phyloP scores from a whole-genome alignment of 345 rosid genomes.

The Hypericum perforatum region DNA sequence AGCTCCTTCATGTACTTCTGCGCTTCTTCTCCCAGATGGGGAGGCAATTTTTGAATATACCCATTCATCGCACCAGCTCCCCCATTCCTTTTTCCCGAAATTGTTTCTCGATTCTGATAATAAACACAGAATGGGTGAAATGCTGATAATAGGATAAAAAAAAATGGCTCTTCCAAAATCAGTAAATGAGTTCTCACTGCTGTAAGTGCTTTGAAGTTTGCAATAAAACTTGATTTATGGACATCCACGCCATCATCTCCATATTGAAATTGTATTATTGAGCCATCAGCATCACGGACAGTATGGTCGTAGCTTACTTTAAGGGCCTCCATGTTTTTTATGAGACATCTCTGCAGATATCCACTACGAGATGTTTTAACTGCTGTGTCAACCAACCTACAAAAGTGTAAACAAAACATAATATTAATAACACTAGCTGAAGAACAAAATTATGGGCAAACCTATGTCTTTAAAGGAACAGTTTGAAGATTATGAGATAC shows the following conservation, averaged over 20 bases:
- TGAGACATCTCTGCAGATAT: constrained; percentile 91
- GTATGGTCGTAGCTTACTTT: constrained; percentile 84
- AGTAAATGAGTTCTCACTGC: constrained; percentile 34
- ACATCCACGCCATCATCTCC: constrained; percentile 99
- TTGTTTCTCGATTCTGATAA: constrained; percentile 67
- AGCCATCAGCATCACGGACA: constrained; percentile 95
- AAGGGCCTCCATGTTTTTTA: constrained; percentile 90
- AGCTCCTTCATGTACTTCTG: constrained; percentile 41
- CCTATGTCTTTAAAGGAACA: no score
- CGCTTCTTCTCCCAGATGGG: constrained; percentile 52
- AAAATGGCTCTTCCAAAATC: constrained; percentile 9
- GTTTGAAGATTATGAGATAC: no score
- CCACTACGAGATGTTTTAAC: constrained; percentile 99
- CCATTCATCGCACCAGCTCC: constrained; percentile 34
- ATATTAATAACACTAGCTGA: no score
- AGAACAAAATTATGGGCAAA: no score
- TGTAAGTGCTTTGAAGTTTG: constrained; percentile 61
- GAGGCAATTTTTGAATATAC: constrained; percentile 49
- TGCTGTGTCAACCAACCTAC: constrained; percentile 93
- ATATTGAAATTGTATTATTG: constrained; percentile 80
- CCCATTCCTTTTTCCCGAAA: constrained; percentile 32
- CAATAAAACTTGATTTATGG: constrained; percentile 69
- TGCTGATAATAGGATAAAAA: background rate
- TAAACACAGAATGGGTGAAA: background rate
- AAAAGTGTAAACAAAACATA: constrained; percentile 6